phyloP scores from a whole-genome alignment of 1,284 basidiomycete genomes.

The Microbotryum saponariae region DNA sequence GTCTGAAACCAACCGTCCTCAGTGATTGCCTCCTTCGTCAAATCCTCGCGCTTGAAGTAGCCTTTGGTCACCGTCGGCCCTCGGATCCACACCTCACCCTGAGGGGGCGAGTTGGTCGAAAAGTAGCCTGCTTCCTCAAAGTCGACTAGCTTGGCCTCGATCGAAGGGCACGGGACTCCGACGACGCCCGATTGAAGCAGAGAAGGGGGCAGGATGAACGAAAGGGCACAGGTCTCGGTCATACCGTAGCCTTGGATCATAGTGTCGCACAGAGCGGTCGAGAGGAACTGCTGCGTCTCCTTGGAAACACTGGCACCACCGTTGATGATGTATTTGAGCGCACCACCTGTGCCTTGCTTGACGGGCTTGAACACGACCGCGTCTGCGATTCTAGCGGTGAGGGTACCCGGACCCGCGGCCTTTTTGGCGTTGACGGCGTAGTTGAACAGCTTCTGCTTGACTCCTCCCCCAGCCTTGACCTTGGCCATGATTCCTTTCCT shows the following conservation, averaged over 20 bases:
- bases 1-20: constrained; percentile 80
- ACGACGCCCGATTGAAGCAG: constrained; percentile 65
- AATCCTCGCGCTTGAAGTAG: constrained; percentile 70
- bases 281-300: constrained; percentile 86
- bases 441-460: constrained; percentile 68
- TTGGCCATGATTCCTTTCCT: constrained; percentile 84
- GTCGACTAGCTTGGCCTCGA: constrained; percentile 69
- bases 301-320: constrained; percentile 60
- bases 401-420: constrained; percentile 35
- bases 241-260: constrained; percentile 76
- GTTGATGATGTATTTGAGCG: constrained; percentile 34
- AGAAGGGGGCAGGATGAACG: constrained; percentile 57
- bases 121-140: constrained; percentile 66
- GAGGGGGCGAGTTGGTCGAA: constrained; percentile 57
- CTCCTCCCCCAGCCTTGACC: constrained; percentile 53
- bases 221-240: constrained; percentile 61
- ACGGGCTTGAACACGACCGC: constrained; percentile 65
- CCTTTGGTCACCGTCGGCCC: constrained; percentile 54
- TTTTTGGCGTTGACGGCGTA: constrained; percentile 62
- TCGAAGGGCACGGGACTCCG: constrained; percentile 73
- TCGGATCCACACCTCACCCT: constrained; percentile 72
- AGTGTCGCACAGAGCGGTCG: constrained; percentile 59
- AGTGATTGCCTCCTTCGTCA: constrained; percentile 77
- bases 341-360: constrained; percentile 74
- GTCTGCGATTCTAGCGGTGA: constrained; percentile 54